phyloP scores from a whole-genome alignment of 192 early-diverging fungal genomes.

The Coemansia reversa region DNA sequence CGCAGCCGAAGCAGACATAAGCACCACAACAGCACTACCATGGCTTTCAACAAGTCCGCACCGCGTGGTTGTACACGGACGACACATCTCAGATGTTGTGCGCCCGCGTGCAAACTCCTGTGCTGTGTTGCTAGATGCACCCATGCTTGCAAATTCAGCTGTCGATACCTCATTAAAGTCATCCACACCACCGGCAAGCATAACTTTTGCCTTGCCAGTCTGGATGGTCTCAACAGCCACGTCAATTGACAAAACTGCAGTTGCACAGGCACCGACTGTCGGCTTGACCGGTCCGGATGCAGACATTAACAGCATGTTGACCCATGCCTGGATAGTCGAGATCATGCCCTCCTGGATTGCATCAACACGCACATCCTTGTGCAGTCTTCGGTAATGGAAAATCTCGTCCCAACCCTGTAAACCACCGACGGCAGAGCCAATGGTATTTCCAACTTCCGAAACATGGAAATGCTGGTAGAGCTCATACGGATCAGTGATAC shows the following conservation, averaged over 20 bases:
- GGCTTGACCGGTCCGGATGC: slow-evolving; percentile 85
- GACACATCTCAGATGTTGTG: slow-evolving; percentile 82
- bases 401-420: slow-evolving; percentile 67
- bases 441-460: slow-evolving; percentile 87
- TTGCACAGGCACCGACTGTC: slow-evolving; percentile 86
- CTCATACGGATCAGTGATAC: slow-evolving; percentile 96
- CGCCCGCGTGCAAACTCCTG: slow-evolving; percentile 87
- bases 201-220: slow-evolving; percentile 86
- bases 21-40: slow-evolving; percentile 83
- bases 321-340: slow-evolving; percentile 94
- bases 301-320: slow-evolving; percentile 91
- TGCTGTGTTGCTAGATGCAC: slow-evolving; percentile 81
- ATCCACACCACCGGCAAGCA: slow-evolving; percentile 90
- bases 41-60: slow-evolving; percentile 91
- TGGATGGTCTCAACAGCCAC: slow-evolving; percentile 86
- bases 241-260: slow-evolving; percentile 87
- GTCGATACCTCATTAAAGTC: slow-evolving; percentile 85
- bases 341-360: slow-evolving; percentile 91
- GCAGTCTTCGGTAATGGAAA: slow-evolving; percentile 71
- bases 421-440: slow-evolving; percentile 89
- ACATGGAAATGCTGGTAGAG: slow-evolving; percentile 96
- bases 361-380: slow-evolving; percentile 79
- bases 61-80: slow-evolving; percentile 87
- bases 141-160: slow-evolving; percentile 95
- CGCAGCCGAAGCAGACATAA: slow-evolving; percentile 86